Conservation (phyloP, 2,329 filamentous ascomycete species). For the Penicillium thymicola region DNA sequence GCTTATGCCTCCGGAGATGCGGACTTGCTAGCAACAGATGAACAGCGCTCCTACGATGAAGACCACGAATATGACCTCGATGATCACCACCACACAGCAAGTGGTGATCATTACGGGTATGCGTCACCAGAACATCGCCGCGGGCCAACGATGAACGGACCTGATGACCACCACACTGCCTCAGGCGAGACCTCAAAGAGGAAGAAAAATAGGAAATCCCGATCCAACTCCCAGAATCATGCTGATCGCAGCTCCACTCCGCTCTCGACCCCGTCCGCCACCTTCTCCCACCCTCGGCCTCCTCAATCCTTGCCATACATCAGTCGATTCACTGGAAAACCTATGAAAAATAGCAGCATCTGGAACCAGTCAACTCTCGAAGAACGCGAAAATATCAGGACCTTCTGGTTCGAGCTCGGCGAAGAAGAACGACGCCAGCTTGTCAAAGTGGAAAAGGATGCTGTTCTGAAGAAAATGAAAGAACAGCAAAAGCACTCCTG, state of each 20-base stretch:
- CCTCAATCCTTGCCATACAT: conserved; percentile 45
- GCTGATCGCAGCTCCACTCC: conserved; percentile 41
- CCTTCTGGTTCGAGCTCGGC: conserved; percentile 93
- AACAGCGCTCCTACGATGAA: conserved; percentile 29
- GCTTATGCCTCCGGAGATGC: conserved; percentile 24
- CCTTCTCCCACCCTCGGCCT: conserved; percentile 40
- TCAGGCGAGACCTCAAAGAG: conserved; percentile 38
- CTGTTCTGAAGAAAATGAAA: conserved; percentile 98
- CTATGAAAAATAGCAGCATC: conserved; percentile 73
- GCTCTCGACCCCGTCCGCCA: conserved; percentile 44
- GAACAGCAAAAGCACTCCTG: conserved; percentile 99
- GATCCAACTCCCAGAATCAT: conserved; percentile 34
- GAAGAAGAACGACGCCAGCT: conserved; percentile 93
- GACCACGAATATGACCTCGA: conserved; percentile 32
- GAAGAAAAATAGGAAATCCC: conserved; percentile 41
- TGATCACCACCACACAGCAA: conserved; percentile 44
- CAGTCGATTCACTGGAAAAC: conserved; percentile 43
- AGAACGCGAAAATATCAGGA: conserved; percentile 94
- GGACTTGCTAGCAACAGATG: conserved; percentile 30
- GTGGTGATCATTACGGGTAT: conserved; percentile 55
- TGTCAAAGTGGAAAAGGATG: conserved; percentile 98
- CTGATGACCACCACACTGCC: conserved; percentile 22
- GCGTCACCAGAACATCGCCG: conserved; percentile 33
- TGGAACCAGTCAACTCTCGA: conserved; percentile 96
- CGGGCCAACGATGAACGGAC: conserved; percentile 17